These are phyloP conservation scores for Vigna mungo DNA, from an alignment of 306 rosid species.

Conservation along the genomic window DNA sequence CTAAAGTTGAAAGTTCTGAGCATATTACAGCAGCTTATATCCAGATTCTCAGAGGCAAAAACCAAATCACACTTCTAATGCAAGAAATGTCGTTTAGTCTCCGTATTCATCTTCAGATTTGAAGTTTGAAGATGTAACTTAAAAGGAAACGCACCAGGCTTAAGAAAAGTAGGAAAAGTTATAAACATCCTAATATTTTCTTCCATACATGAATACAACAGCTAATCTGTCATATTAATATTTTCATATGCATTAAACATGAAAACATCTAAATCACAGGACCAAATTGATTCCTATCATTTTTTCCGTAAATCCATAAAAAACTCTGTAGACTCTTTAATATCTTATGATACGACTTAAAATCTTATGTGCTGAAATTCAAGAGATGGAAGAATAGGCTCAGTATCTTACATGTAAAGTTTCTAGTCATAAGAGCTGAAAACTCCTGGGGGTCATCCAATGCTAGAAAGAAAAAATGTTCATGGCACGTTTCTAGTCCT, in stretches of 20 bases:
- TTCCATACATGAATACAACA: slow-evolving; percentile 10
- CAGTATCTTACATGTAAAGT: not conserved
- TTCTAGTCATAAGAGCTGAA: slow-evolving; percentile 8
- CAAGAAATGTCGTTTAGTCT: not conserved
- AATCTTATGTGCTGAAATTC: not conserved
- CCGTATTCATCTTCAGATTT: not conserved
- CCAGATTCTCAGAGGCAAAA: slow-evolving; percentile 14
- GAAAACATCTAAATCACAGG: not conserved
- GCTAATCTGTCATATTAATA: slow-evolving; percentile 15
- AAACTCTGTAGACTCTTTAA: not conserved
- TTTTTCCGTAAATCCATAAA: not conserved
- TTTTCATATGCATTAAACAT: not conserved
- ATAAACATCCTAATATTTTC: not conserved
- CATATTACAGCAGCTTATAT: not conserved
- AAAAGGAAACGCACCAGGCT: not conserved
- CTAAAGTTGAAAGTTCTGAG: slow-evolving; percentile 1
- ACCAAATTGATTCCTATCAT: slow-evolving; percentile 4
- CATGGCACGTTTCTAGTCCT: not conserved
- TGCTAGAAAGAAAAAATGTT: not conserved
- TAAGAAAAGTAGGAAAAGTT: not conserved
- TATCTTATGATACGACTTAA: not conserved
- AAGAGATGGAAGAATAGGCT: slow-evolving; percentile 10
- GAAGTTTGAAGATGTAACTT: slow-evolving; percentile 9
- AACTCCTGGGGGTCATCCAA: not conserved
- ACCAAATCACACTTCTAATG: slow-evolving; percentile 1